Evolutionary conservation across 345 rosid genomes (phyloP), one percentile per base, ranked within the genome.

Genomic region (Noccaea caerulescens): DNA sequence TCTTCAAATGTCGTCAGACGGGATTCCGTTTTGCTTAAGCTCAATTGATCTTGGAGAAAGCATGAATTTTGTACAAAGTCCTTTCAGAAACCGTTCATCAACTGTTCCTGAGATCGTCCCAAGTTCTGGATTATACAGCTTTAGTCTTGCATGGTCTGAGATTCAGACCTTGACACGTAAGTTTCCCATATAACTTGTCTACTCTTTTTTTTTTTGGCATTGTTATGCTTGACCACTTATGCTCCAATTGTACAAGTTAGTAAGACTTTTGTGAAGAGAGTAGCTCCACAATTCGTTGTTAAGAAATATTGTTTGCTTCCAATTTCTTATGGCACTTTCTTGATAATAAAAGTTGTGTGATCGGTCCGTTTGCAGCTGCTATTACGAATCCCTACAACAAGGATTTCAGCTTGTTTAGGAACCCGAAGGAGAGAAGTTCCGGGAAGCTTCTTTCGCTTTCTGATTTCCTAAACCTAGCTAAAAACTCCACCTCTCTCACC

Each of bases 1-100:
- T 58, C 84, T 94, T 69, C 99, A 94, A 82, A 77, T 94, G 74
- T 85, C 99, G 6, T 77, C 82, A 65, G 98, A 91, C 30, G 84
- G 86, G 58, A 61, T 70, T 38, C 92, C 93, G 6, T 82, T 91
- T 78, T 94, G 99, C 80, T 63, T 82, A 53, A 55, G 80, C 69
- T 71, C 86, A 55, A 78, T 84, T 69, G 82, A 94, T 82, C 93
- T 94, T 53, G 75, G 84, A 5, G 72, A 75, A 8, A 80, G 76
- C 76, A 86, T 88, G 39, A 58, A 10, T 3, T 81, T 71, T 73
- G 73, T 79, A 63, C 82, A 76, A 68, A 66, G 93, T 34, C 3
- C 9, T 32, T 89, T 79, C 47, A 68, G 71, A 81, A 80, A 61
- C 65, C 85, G 65, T 54, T 39, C 82, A 27, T 0, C 11, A 56